Conservation (phyloP, 2,329 filamentous ascomycete species). For the Aspergillus phoenicis region DNA sequence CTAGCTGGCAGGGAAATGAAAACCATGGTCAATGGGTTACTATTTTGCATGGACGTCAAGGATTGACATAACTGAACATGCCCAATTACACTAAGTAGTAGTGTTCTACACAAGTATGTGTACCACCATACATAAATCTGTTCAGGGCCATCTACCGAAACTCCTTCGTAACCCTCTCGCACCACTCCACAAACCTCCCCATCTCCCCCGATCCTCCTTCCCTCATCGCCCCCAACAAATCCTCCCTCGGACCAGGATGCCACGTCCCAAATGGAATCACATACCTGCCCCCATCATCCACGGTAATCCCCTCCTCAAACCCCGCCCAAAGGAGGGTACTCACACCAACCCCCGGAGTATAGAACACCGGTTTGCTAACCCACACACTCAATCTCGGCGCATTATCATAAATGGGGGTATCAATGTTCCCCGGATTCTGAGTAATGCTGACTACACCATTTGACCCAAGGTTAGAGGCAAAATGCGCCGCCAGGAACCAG, state of each 20-base stretch:
- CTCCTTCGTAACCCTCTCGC: not conserved
- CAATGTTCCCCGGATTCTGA: constrained; percentile 6
- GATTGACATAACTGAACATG: too few relatives aligned
- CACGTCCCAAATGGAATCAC: constrained; percentile 5
- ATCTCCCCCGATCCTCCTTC: not conserved
- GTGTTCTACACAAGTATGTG: not conserved
- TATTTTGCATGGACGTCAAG: too few relatives aligned
- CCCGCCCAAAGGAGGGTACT: constrained; percentile 1
- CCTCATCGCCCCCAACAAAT: constrained; percentile 8
- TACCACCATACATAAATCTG: not conserved
- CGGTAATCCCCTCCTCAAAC: not conserved
- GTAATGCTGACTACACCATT: not conserved
- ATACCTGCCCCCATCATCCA: constrained; percentile 2
- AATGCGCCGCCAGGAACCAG: not conserved
- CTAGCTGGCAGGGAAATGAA: too few relatives aligned
- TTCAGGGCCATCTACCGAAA: not conserved
- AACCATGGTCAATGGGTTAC: too few relatives aligned
- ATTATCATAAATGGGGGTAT: constrained; percentile 1
- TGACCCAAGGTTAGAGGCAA: not conserved
- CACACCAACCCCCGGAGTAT: not conserved
- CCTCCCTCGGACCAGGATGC: not conserved
- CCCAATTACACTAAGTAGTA: not conserved
- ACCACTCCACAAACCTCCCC: not conserved
- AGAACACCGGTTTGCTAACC: not conserved
- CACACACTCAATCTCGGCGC: not conserved